Base-by-base conservation (phyloP, 352 stramenopile species). In the Pythium aristosporum region DNA sequence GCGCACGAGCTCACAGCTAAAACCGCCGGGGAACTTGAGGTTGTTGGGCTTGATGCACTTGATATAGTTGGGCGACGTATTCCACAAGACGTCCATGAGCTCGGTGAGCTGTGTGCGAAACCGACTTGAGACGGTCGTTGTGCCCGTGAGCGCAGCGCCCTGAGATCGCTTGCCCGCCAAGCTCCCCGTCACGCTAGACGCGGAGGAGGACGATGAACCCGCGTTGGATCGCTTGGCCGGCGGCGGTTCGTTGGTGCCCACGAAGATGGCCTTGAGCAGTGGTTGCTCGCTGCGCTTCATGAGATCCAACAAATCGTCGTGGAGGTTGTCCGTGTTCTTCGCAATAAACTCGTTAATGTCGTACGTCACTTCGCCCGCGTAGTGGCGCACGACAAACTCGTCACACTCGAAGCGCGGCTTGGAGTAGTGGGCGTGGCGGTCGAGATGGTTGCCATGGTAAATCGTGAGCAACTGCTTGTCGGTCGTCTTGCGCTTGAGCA, bases 31-130 rank as follows among this genome's bases (percentile, higher is more conserved):
- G 46, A 96, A 94, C 66, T 98, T 98, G 18, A 95, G 64, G 51
- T 91, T 96, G 77, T 98, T 98, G 6, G 94, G 94, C 74, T 98
- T 98, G 72, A 98, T 96, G 61, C 92, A 98, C 64, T 97, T 94
- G 68, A 98, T 93, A 67, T 98, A 98, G 41, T 93, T 92, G 7
- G 91, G 91, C n/a, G 90, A 91, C 47, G 92, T 98, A 41, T 72
- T 75, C 72, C 78, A 85, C 12, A 97, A 61, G 36, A 94, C 82
- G 7, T 91, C 80, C 85, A 94, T 94, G 39, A 97, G 70, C 25
- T 92, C 85, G 0, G 69, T 51, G 5, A 97, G 57, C 56, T 97
- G 89, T n/a, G 75, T 87, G 10, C 82, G 77, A 58, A 92, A 92
- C 12, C 79, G 79, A 73, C 80, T 92, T 7, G 82, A 82, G 7